Percentiles rank a stretch among this genome's conserved stretches.
Conservation (phyloP, 2,329 filamentous ascomycete genomes). For the Colletotrichum liriopes region DNA sequence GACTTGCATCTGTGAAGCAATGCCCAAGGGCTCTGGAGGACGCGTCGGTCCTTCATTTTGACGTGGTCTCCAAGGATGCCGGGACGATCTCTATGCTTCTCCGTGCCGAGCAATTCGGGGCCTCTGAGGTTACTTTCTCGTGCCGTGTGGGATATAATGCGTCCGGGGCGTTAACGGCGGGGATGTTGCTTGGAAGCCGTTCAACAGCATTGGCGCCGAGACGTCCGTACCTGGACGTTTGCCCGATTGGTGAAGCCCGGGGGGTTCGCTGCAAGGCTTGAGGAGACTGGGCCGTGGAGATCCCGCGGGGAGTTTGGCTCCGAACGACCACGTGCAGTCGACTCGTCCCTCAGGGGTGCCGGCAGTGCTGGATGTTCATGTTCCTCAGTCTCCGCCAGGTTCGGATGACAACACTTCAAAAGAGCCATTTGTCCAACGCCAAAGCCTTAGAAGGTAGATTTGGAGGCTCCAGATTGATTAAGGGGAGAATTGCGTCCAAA, state of each 20-base stretch:
- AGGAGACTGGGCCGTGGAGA: background rate
- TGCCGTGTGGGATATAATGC: slow-evolving; percentile 30
- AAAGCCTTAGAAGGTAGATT: background rate
- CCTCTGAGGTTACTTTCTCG: slow-evolving; percentile 28
- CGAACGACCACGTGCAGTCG: slow-evolving; percentile 16
- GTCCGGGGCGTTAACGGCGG: slow-evolving; percentile 28
- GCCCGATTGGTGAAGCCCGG: slow-evolving; percentile 4
- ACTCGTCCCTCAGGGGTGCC: background rate
- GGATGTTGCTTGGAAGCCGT: slow-evolving; percentile 38
- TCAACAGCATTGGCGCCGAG: slow-evolving; percentile 37
- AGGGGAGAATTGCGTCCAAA: slow-evolving; percentile 16
- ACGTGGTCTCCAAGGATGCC: slow-evolving; percentile 16
- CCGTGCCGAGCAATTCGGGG: slow-evolving; percentile 15
- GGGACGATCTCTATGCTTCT: slow-evolving; percentile 25
- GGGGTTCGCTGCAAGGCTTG: slow-evolving; percentile 1
- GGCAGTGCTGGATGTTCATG: slow-evolving; percentile 6
- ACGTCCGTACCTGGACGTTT: slow-evolving; percentile 24
- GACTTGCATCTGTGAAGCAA: background rate
- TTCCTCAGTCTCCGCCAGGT: background rate
- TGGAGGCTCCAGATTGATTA: slow-evolving; percentile 29
- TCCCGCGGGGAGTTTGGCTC: slow-evolving; percentile 26
- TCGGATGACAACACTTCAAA: slow-evolving; percentile 29
- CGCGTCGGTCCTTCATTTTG: slow-evolving; percentile 24
- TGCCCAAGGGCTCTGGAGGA: slow-evolving; percentile 11
- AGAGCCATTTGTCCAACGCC: too few species aligned